Conservation (phyloP, 2,329 filamentous ascomycete species). For the Aciculosporium take region DNA sequence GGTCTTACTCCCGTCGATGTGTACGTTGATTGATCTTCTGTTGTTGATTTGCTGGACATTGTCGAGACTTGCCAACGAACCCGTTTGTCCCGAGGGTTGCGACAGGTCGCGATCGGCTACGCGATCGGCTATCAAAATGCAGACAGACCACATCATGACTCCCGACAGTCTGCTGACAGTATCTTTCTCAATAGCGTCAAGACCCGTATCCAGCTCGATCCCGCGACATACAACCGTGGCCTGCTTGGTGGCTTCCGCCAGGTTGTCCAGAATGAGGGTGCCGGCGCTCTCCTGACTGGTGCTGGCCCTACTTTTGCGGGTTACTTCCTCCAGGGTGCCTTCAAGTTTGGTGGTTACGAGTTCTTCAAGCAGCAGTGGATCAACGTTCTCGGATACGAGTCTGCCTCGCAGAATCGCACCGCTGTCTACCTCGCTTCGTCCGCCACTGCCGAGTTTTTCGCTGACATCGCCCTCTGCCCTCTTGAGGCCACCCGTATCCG, state of each 20-base stretch:
- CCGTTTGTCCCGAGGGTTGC: background rate
- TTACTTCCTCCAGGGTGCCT: constrained; percentile 87
- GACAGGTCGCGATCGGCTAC: too few relatives aligned
- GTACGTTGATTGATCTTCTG: constrained; percentile 51
- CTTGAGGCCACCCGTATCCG: constrained; percentile 89
- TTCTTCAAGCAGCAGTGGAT: constrained; percentile 92
- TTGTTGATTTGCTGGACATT: background rate
- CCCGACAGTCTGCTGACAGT: background rate
- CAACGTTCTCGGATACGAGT: constrained; percentile 64
- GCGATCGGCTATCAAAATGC: background rate
- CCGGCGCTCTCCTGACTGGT: constrained; percentile 73
- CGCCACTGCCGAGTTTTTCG: constrained; percentile 52
- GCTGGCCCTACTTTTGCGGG: constrained; percentile 74
- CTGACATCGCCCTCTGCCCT: constrained; percentile 75
- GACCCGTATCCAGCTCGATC: constrained; percentile 90
- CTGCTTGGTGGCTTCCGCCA: constrained; percentile 77
- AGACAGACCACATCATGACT: background rate
- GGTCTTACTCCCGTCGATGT: constrained; percentile 96
- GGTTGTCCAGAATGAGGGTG: constrained; percentile 72
- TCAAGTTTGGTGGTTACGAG: constrained; percentile 93
- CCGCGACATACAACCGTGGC: constrained; percentile 75
- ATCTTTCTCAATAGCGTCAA: constrained; percentile 52
- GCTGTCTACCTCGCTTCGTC: constrained; percentile 65
- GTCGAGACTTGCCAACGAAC: background rate
- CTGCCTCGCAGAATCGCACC: constrained; percentile 63